A percentile compares a stretch with the other conserved stretches of the same genome.
Evolutionary conservation across 2,329 filamentous ascomycete genomes (phyloP).

Genomic region (Aspergillus quadricinctus): DNA sequence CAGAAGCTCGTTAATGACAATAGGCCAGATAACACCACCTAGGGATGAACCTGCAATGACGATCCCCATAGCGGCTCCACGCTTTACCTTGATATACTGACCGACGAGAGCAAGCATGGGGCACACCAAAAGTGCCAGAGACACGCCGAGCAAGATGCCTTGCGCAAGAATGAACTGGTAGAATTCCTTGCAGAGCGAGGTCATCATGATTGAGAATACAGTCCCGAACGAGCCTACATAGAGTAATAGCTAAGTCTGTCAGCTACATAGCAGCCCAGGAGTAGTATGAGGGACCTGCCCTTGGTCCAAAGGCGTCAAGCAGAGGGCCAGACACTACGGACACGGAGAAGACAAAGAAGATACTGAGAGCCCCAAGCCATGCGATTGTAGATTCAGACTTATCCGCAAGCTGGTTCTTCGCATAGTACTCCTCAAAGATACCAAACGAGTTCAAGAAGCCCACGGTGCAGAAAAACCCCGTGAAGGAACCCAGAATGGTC

Average conservation of each 20-base stretch:
- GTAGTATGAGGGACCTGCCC: constrained; percentile 10
- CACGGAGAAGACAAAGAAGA: constrained; percentile 30
- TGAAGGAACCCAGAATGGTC: constrained; percentile 26
- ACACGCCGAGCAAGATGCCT: constrained; percentile 29
- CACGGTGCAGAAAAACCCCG: constrained; percentile 33
- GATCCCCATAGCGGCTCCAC: constrained; percentile 30
- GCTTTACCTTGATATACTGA: constrained; percentile 25
- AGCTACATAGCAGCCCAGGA: not conserved
- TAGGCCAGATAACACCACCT: constrained; percentile 35
- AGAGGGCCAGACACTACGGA: constrained; percentile 26
- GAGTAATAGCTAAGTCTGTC: constrained; percentile 21
- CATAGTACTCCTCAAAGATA: constrained; percentile 33
- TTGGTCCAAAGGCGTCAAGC: constrained; percentile 30
- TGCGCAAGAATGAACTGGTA: constrained; percentile 40
- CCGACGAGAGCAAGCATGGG: constrained; percentile 29
- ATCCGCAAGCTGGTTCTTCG: constrained; percentile 18
- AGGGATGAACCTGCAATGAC: constrained; percentile 30
- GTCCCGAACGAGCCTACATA: constrained; percentile 23
- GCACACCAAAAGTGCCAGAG: constrained; percentile 25
- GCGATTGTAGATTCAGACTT: constrained; percentile 27
- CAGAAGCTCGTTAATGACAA: constrained; percentile 28
- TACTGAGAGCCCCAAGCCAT: constrained; percentile 31
- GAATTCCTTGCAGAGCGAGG: constrained; percentile 32
- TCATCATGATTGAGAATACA: constrained; percentile 35
- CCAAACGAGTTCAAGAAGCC: constrained; percentile 38